A percentile compares a stretch with the other conserved stretches of the same genome.
These are phyloP conservation scores for Phlegmacium glaucopus DNA, from an alignment of 768 basidiomycete genomes.

Conservation along the genomic window DNA sequence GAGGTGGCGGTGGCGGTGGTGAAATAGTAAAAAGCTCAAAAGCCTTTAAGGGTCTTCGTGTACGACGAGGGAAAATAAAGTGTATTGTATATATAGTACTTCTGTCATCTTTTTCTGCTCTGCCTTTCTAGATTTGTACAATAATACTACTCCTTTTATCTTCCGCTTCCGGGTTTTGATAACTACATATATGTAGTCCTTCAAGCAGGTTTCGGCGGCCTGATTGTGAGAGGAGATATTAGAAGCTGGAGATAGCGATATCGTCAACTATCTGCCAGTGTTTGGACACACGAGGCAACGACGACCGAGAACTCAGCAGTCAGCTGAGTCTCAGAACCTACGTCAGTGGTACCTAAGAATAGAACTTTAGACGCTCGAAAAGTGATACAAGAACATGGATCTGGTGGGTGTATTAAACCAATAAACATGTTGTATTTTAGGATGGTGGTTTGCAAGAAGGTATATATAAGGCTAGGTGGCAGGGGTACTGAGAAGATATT, in stretches of 20 bases:
- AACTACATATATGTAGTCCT: neutral
- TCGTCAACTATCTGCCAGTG: too few relatives aligned
- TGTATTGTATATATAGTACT: neutral
- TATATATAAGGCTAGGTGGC: neutral
- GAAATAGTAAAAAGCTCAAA: slow-evolving; percentile 2
- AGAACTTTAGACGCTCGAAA: too few relatives aligned
- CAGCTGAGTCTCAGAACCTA: too few relatives aligned
- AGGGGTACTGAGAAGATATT: too few relatives aligned
- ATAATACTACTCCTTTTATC: too few relatives aligned
- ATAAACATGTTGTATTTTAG: neutral
- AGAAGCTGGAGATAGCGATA: too few relatives aligned
- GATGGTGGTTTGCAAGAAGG: neutral
- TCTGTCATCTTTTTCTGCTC: neutral
- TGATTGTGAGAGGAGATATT: neutral
- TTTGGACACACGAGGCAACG: too few relatives aligned
- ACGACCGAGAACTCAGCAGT: too few relatives aligned
- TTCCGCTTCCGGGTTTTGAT: neutral
- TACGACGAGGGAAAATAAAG: neutral
- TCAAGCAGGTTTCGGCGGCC: too few relatives aligned
- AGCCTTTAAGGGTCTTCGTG: neutral
- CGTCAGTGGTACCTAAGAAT: too few relatives aligned
- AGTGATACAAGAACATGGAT: too few relatives aligned
- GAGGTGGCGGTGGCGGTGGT: slow-evolving; percentile 8
- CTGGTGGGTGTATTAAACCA: neutral
- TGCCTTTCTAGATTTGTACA: neutral